Base-by-base conservation (phyloP, 148 eudicot genomes). In the Heliosperma pusillum region DNA sequence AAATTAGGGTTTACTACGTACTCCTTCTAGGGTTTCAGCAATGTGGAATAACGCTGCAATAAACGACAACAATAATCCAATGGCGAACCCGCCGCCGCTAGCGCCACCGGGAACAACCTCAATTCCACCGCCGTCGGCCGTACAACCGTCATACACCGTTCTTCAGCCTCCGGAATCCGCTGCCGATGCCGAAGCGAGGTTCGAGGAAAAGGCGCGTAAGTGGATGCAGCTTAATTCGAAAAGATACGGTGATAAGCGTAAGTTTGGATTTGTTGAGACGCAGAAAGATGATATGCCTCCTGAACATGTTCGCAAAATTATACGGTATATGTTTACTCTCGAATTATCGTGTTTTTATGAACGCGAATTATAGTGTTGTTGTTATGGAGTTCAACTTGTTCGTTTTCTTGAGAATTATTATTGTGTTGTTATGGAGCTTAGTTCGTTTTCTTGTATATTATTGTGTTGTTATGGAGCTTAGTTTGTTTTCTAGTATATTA, bases 241-340 rank as follows among this genome's bases (percentile, higher is more conserved):
- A 78, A 85, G 97, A 7, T 92, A 95, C 69, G 90, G 97, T 0
- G 97, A 95, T 73, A 95, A 95, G 83, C 62, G 97, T 62, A 95
- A 95, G 86, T 92, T 90, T 55, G 98, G 98, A 4, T 95, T 92
- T 17, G 97, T 95, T 5, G 97, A 95, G 83, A 87, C 98, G 52
- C 97, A 95, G 86, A 95, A 95, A 80, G 98, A 92, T 73, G 97
- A 90, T 64, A 91, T 95, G 96, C 98, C 98, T 30, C 97, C 98
- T 15, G 97, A 92, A 33, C 93, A 92, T 66, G 97, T 92, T 12
- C 57, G 99, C 70, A 95, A 95, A 82, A 92, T 95, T 62, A 95
- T 92, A 65, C 75, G 91, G 98, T 94, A 33, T 94, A 33, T 69
- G 8, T 6, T 50, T 17, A 36, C 42, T 36, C 42, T 8, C 42